These are phyloP conservation scores for Candida neerlandica DNA, from an alignment of 1,139 yeast genomes.

Conservation along the genomic window DNA sequence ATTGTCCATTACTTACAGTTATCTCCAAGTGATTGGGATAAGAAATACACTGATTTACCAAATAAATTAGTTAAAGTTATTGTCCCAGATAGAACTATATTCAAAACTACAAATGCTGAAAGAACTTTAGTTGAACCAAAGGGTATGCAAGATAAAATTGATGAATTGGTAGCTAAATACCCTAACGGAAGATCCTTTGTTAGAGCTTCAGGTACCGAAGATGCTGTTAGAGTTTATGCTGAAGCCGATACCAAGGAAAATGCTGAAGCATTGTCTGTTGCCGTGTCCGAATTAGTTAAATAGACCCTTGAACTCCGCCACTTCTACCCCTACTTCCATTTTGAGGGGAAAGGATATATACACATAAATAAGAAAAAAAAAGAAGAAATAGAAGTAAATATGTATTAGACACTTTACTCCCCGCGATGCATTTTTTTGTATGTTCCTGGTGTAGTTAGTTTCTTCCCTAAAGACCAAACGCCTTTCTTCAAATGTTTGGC, in stretches of 20 bases:
- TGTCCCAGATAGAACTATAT: conserved; percentile 78
- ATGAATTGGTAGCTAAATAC: conserved; percentile 59
- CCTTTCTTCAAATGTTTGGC: conserved; percentile 67
- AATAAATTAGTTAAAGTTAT: conserved; percentile 78
- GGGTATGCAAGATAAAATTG: conserved; percentile 77
- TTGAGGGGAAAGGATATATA: conserved; percentile 12
- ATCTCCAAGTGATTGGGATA: conserved; percentile 73
- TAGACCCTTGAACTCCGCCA: conserved; percentile 10
- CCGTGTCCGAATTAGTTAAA: conserved; percentile 37
- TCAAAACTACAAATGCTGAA: conserved; percentile 90
- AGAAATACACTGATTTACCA: conserved; percentile 80
- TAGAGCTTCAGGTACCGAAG: conserved; percentile 97
- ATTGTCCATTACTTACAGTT: conserved; percentile 59
- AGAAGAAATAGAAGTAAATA: background rate
- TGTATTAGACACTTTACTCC: conserved; percentile 5
- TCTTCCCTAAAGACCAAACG: conserved; percentile 62
- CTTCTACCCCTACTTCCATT: conserved; percentile 17
- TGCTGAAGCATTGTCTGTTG: conserved; percentile 34
- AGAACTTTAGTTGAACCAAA: conserved; percentile 73
- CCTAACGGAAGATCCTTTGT: conserved; percentile 83
- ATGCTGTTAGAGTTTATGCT: conserved; percentile 94
- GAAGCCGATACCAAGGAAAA: conserved; percentile 63
- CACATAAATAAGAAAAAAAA: background rate
- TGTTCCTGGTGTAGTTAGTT: conserved; percentile 77
- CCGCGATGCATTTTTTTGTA: conserved; percentile 54